Evolutionary conservation across 257 asterid species (phyloP), one percentile per base, ranked within the genome.

Genomic region (Solanum etuberosum): DNA sequence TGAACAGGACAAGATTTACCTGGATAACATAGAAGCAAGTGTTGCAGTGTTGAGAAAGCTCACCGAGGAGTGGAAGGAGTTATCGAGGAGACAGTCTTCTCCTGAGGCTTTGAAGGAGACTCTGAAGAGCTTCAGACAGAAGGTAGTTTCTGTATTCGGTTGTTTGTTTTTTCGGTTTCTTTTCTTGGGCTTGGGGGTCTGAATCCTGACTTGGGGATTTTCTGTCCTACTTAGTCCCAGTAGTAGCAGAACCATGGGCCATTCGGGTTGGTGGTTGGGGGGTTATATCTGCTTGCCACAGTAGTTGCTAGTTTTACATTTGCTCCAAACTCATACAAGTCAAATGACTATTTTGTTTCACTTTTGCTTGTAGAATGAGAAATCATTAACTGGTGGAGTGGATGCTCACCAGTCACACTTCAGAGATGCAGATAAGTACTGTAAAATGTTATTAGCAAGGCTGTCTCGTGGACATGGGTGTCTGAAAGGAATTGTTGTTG

Each of bases 341-440:
- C 68, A 18, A 46, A 51, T 85, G 61, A 67, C 87, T 31, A 42
- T 68, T 29, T 43, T 42, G 70, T 43, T 4, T 25, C 1, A 18
- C 42, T 43, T 65, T 87, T 67, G 34, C 87, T 54, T 42, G 85
- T 91, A 96, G 99, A 96, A 95, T 70, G 95, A 92, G 92, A 90
- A 93, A 87, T 94, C 93, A 43, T 86, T 91, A n/a, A 90, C 87
- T 81, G 94, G 89, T 8, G 95, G 90, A 54, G 94, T 38, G 48
- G 96, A 93, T 86, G 94, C 23, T 83, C 90, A 43, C 71, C 93
- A 86, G 88, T 89, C 88, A 59, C 37, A 65, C 38, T 91, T 91
- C 83, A 92, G 89, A 91, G 97, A 96, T 38, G 95, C 98, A 2
- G 96, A 94, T 74, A 94, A 91, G 78, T 92, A 93, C 90, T 90